Evolutionary conservation across 2,329 filamentous ascomycete species (phyloP), one percentile per base, ranked within the genome.

Genomic region (Hymenoscyphus scutula): DNA sequence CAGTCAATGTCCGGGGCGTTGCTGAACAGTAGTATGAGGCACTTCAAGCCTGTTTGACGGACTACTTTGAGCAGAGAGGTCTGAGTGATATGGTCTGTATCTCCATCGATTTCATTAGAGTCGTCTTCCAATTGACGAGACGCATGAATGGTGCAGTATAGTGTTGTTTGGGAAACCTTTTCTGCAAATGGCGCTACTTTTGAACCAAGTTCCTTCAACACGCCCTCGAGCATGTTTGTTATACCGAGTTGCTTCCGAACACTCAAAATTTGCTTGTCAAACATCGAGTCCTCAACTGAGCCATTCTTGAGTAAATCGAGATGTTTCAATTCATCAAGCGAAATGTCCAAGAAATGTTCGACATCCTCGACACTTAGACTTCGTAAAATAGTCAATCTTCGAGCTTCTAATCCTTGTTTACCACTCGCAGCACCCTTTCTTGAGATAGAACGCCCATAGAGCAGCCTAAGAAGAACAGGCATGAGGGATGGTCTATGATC

Each of bases 391-490:
- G 92, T 87, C 59, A 98, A 83, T 68, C 95, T 84, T 62, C 90
- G 91, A 2, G 90, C 87, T 67, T 93, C 88, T 72, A 97, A 86
- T 0, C 92, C 91, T 70, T 92, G 88, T 66, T 89, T 89, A 13
- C 90, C 91, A 68, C 90, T 91, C 19, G 86, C 84, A 30, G 85
- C 84, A 19, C 91, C 90, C 71, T 90, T 90, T 70, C 92, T 89
- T 19, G 90, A 89, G 59, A 98, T 92, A 54, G 94, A 88, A 68
- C 92, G 88, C 48, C 95, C 95, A 74, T 98, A 99, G 1, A 99
- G 80, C 37, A 99, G 77, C 56, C 93, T 85, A 37, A 99, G 83
- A 29, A 99, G 81, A 5, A 99, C 85, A 1, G 95, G 94, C 82
- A 98, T 91, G 38, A 97, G 77, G 54, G 86, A 84, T 3, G 79